A percentile compares a stretch with the other conserved stretches of the same genome.
phyloP scores from a whole-genome alignment of 371 early-diverging fungal genomes.

The Dipsacomyces acuminosporus region DNA sequence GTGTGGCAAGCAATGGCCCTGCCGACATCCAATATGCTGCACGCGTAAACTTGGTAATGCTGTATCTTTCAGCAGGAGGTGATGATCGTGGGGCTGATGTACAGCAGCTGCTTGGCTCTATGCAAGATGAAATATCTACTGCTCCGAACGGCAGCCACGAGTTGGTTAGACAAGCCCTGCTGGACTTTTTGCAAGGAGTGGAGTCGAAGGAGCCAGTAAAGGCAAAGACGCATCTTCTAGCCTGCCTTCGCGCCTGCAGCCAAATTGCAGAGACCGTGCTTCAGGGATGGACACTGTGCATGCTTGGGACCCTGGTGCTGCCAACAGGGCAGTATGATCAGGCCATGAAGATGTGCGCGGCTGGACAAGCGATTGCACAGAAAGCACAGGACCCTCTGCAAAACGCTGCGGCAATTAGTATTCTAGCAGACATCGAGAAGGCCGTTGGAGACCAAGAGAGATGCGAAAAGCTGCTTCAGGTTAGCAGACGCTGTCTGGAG shows the following conservation, averaged over 20 bases:
- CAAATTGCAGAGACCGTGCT: slow-evolving; percentile 19
- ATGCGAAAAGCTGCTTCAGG: slow-evolving; percentile 27
- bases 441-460: slow-evolving; percentile 27
- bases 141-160: background rate
- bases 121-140: background rate
- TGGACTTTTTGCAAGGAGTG: slow-evolving; percentile 27
- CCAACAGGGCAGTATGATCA: slow-evolving; percentile 37
- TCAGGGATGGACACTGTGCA: slow-evolving; percentile 40
- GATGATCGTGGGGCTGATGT: background rate
- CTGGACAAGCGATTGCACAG: slow-evolving; percentile 38
- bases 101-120: slow-evolving; percentile 1
- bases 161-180: slow-evolving; percentile 3
- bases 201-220: slow-evolving; percentile 26
- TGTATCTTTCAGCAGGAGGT: slow-evolving; percentile 3
- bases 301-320: slow-evolving; percentile 30
- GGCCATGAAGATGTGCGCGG: slow-evolving; percentile 41
- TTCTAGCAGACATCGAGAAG: slow-evolving; percentile 26
- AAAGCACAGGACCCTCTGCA: slow-evolving; percentile 31
- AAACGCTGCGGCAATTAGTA: slow-evolving; percentile 34
- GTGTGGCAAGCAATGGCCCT: slow-evolving; percentile 12
- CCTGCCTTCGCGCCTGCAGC: slow-evolving; percentile 20
- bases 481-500: slow-evolving; percentile 19
- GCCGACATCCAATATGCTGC: slow-evolving; percentile 19
- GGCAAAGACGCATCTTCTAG: slow-evolving; percentile 31
- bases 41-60: slow-evolving; percentile 13